Conservation (phyloP, 192 early-diverging fungal genomes). For the Neocallimastix lanati region DNA sequence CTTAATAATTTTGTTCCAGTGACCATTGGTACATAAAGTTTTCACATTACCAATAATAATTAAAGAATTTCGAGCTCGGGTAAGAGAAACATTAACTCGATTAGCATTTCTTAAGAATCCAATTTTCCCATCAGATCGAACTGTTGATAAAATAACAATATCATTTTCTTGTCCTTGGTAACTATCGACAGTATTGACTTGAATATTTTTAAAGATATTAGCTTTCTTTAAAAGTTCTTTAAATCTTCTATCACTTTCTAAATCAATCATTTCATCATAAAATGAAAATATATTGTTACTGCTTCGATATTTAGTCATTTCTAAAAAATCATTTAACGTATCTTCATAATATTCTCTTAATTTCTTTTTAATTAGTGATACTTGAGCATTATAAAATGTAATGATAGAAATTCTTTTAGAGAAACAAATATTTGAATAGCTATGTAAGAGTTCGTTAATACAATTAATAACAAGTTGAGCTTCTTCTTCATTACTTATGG, state of each 20-base stretch:
- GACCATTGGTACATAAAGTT: too few relatives aligned
- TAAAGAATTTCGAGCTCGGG: constrained; percentile 63
- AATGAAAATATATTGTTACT: not conserved
- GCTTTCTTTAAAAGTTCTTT: constrained; percentile 23
- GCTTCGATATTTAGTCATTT: not conserved
- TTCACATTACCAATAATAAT: constrained; percentile 70
- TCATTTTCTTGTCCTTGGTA: constrained; percentile 98
- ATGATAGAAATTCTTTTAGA: constrained; percentile 58
- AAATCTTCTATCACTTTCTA: not conserved
- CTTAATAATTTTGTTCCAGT: too few relatives aligned
- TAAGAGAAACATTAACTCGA: constrained; percentile 82
- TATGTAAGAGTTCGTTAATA: not conserved
- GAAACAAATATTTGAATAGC: constrained; percentile 16
- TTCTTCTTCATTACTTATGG: not conserved
- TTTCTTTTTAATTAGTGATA: constrained; percentile 41
- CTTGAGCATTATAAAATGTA: constrained; percentile 79
- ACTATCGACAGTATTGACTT: constrained; percentile 86
- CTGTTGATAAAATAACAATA: constrained; percentile 86
- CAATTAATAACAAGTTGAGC: not conserved
- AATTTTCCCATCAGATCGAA: constrained; percentile 39
- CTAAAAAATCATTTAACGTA: not conserved
- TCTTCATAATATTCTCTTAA: constrained; percentile 14
- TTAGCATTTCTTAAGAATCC: constrained; percentile 68
- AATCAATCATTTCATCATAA: not conserved
- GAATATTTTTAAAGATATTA: constrained; percentile 44